Conservation (phyloP, 2,329 filamentous ascomycete species). For the Aspergillus puulaauensis region DNA sequence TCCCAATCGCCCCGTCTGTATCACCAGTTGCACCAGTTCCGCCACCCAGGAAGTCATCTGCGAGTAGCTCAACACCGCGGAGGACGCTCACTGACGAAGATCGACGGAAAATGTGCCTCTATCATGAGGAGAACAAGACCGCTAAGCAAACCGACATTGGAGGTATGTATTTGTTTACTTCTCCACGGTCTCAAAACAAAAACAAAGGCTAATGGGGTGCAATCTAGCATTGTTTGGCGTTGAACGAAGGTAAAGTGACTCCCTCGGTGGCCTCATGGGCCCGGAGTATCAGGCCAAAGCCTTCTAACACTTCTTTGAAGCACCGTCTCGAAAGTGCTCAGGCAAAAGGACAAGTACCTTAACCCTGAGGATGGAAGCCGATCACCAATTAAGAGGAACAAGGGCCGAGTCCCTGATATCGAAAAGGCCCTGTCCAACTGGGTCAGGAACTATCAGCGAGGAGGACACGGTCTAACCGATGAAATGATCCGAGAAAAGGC, state of each 20-base stretch:
- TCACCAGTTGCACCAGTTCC: conserved; percentile 50
- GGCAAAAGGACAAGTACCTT: conserved; percentile 92
- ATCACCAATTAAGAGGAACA: conserved; percentile 77
- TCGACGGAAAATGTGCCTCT: conserved; percentile 88
- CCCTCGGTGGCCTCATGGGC: background rate
- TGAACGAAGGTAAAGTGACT: conserved; percentile 76
- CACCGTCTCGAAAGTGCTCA: conserved; percentile 96
- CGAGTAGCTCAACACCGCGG: conserved; percentile 61
- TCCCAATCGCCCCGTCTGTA: conserved; percentile 52
- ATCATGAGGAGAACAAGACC: conserved; percentile 83
- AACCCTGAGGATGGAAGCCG: conserved; percentile 74
- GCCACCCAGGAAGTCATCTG: conserved; percentile 12
- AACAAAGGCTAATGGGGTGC: conserved; percentile 18
- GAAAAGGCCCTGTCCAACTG: conserved; percentile 87
- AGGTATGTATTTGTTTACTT: conserved; percentile 48
- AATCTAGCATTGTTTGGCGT: conserved; percentile 80
- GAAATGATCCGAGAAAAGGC: conserved; percentile 84
- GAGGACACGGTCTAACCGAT: conserved; percentile 72
- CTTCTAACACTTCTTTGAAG: conserved; percentile 49
- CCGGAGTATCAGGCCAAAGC: conserved; percentile 7
- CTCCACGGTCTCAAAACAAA: background rate
- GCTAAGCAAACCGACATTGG: conserved; percentile 97
- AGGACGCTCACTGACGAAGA: conserved; percentile 91
- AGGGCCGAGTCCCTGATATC: conserved; percentile 86
- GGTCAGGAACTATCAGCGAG: conserved; percentile 76